Base-by-base conservation (phyloP, 139 green algal species). In the Tetraselmis striata region DNA sequence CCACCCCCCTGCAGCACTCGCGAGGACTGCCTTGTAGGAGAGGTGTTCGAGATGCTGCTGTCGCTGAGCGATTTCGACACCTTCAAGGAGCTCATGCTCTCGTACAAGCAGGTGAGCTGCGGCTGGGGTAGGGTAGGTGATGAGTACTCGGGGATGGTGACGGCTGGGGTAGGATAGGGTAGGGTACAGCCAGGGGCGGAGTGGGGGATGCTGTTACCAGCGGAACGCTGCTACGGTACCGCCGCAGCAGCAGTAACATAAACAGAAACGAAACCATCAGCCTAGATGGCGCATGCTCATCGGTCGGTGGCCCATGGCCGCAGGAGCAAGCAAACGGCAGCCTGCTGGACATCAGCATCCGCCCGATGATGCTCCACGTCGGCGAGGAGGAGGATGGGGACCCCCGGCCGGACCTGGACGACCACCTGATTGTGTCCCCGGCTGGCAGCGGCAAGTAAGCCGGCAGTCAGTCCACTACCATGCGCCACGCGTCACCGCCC, bases 31-130 rank as follows among this genome's bases (percentile, higher is more conserved):
- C 24, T 77, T 2, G 25, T 30, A 2, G 74, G 74, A 2, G 74
- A 77, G 25, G 74, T 77, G 74, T 77, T 77, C 23, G 74, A 77
- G 23, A 77, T 77, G 74, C 74, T 77, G 74, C 74, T 30, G 5
- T 28, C 24, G 74, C 74, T 77, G 74, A 29, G 74, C 74, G 74
- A 77, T 29, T 77, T 77, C 74, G 74, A 28, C 24, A 77, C 25
- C 22, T 77, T 77, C 74, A 77, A 77, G 74, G 74, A 77, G 23
- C 74, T 77, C 74, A 77, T 77, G 74, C 74, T 77, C 25, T 28
- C 74, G 74, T 77, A 30, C 74, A 77, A 77, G 74, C 25, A 28
- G 74, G 74, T 30, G 74, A 29, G 74, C 74, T 2, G 25, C 22
- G 58, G 58, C 58, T n/a, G n/a, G n/a, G n/a, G n/a, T n/a, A n/a